Evolutionary conservation across 805 yeast species (phyloP), one percentile per base, ranked within the genome.

Genomic region (Myxozyma lipomycoides): DNA sequence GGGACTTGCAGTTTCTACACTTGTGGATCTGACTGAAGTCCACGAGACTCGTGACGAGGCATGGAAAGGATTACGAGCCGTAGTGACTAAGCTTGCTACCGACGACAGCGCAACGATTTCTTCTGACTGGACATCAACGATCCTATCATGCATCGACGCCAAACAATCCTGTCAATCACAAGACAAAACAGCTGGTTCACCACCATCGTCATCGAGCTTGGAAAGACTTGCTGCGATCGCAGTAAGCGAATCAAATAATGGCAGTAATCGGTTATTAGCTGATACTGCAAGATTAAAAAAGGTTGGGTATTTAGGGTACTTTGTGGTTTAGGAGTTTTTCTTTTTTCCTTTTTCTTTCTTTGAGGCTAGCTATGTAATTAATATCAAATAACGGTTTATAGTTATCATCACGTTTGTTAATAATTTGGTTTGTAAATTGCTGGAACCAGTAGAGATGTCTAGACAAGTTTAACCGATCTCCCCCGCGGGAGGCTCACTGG

Each of bases 1-100:
- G 17, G 59, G 49, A 25, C 48, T 61, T 9, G 52, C 62, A 10
- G 49, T 40, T 10, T 34, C 45, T n/a, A 58, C 60, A n/a, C 42
- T 61, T 24, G 45, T 58, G 10, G 53, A 49, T 23, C 45, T 61
- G 30, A 37, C 52, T 18, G 54, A 58, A 25, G 28, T 49, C 15
- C 55, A 49, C 35, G 63, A 53, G 25, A 34, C 52, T 10, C 43
- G 51, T 32, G 53, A 56, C 6, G 61, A 56, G 22, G 63, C 62
- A 15, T 45, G 52, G 49, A 54, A 52, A n/a, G 55, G 43, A 19
- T 17, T 25, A 42, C 38, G n/a, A n/a, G 45, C 26, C 15, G 10
- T 30, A n/a, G 36, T 15, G 15, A 25, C 21, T 22, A 5, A 32
- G 19, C 40, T 22, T 10, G 12, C 23, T 15, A 7, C 24, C 32